These are phyloP conservation scores for Septoria linicola DNA, from an alignment of 2,329 filamentous ascomycete species.

Conservation along the genomic window DNA sequence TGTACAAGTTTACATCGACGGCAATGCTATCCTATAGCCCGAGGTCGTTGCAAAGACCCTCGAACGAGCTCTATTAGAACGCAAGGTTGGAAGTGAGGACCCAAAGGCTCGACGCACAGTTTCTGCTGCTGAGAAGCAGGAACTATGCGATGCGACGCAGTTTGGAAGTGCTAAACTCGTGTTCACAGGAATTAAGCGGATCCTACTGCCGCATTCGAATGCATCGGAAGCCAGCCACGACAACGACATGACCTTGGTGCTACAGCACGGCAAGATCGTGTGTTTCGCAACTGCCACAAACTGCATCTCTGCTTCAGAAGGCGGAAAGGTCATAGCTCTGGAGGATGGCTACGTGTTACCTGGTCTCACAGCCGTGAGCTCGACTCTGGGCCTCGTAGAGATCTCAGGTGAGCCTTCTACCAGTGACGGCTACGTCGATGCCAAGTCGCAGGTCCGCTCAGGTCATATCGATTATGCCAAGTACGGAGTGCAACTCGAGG, in stretches of 20 bases:
- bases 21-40: not conserved
- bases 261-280: not conserved
- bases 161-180: not conserved
- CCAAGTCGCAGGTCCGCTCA: not conserved
- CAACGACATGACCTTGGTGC: not conserved
- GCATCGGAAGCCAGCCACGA: not conserved
- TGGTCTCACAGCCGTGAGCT: not conserved
- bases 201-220: not conserved
- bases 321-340: not conserved
- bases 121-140: not conserved
- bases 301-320: not conserved
- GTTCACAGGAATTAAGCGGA: not conserved
- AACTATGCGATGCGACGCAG: not conserved
- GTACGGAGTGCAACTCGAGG: not conserved
- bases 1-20: conserved; percentile 2
- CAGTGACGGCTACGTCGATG: conserved; percentile 2
- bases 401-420: conserved; percentile 8
- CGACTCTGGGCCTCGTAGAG: conserved; percentile 1
- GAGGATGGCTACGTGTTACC: not conserved
- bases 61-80: not conserved
- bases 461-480: not conserved
- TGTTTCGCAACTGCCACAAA: not conserved
- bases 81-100: too few species aligned
- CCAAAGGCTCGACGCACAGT: not conserved
- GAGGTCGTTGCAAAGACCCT: not conserved